Conservation (phyloP, 768 basidiomycete genomes). For the Leccinellum rugosiceps region DNA sequence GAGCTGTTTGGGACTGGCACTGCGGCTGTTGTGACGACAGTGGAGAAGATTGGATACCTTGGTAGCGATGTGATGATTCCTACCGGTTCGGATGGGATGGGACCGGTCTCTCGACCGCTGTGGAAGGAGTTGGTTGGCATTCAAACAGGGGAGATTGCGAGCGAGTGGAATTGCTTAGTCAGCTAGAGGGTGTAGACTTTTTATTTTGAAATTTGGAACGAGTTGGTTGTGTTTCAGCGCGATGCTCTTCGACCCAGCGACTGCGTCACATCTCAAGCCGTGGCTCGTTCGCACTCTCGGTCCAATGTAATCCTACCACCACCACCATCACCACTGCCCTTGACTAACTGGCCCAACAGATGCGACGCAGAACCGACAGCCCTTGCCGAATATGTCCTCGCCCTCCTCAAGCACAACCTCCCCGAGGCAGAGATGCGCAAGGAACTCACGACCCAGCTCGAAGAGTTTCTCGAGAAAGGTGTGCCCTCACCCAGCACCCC, state of each 20-base stretch:
- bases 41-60: slow-evolving; percentile 56
- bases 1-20: slow-evolving; percentile 53
- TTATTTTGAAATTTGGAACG: too few relatives aligned
- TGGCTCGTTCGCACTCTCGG: slow-evolving; percentile 90
- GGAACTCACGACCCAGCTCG: slow-evolving; percentile 72
- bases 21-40: slow-evolving; percentile 52
- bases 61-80: slow-evolving; percentile 53
- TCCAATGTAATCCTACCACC: too few relatives aligned
- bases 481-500: slow-evolving; percentile 14
- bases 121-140: slow-evolving; percentile 53
- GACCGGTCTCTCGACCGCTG: slow-evolving; percentile 53
- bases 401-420: slow-evolving; percentile 87
- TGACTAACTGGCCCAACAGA: slow-evolving; percentile 45
- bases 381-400: slow-evolving; percentile 91
- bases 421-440: slow-evolving; percentile 79
- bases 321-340: too few relatives aligned
- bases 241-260: slow-evolving; percentile 70
- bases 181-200: neutral
- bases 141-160: slow-evolving; percentile 73
- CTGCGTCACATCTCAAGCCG: slow-evolving; percentile 66
- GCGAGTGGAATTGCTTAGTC: slow-evolving; percentile 72
- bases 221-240: too few relatives aligned
- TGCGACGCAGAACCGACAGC: slow-evolving; percentile 96
- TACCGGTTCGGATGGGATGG: slow-evolving; percentile 71
- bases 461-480: slow-evolving; percentile 95